Base-by-base conservation (phyloP, 495 filamentous ascomycete genomes). In the Xylaria bambusicola region DNA sequence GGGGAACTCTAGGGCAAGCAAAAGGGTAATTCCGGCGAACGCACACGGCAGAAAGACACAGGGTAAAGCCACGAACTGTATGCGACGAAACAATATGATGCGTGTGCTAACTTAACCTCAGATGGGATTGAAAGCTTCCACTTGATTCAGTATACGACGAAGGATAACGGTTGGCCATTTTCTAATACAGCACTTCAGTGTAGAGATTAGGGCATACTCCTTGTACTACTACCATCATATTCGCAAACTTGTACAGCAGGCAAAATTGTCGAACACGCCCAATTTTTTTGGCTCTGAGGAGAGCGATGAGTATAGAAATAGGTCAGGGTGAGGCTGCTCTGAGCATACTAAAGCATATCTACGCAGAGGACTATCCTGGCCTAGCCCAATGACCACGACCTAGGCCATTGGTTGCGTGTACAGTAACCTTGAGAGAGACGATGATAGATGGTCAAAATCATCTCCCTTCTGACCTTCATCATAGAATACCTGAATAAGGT, bases 21-120 rank as follows among this genome's bases (percentile, higher is more conserved):
- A 51, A 88, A 86, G 1, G 72, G 80, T 29, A 76, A 87, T n/a
- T 71, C 68, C 52, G 90, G 87, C 15, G 86, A 81, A 42, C 87
- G 93, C 63, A 77, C 88, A 53, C 78, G 91, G 66, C 88, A 91
- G 71, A 96, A 92, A 76, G 90, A 93, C 62, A 84, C 84, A 61
- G 90, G 90, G 89, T 91, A 77, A 79, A 86, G 9, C 46, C 6
- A n/a, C 21, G 4, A 1, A 27, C n/a, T 38, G 45, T 20, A n/a
- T 15, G 54, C 10, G 6, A 3, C 42, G 15, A 17, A 48, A 33
- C 8, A 47, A 33, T 6, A 9, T 10, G 40, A 29, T 44, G 18
- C 29, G 1, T 26, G 27, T 40, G 23, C 45, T 63, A 68, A 50
- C 65, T 44, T 20, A 24, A 44, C 52, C 13, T 18, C 61, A 83